phyloP scores from a whole-genome alignment of 805 yeast species.

The Barnettozyma salicaria region DNA sequence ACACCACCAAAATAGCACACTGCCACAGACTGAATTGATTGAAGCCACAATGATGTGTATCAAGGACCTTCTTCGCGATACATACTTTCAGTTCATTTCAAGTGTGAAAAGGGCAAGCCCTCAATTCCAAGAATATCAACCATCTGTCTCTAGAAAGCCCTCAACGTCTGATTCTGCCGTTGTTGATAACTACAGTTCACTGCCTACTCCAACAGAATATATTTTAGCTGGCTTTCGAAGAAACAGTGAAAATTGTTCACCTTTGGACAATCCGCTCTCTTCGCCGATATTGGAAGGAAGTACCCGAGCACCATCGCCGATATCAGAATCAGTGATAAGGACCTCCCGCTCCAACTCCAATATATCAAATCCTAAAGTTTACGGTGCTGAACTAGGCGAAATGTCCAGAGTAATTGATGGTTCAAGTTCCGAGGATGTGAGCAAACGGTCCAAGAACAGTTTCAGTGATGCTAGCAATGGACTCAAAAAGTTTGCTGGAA shows the following conservation, averaged over 20 bases:
- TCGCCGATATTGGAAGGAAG: no score
- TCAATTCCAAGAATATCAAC: slow-evolving; percentile 11
- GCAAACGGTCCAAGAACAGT: slow-evolving; percentile 9
- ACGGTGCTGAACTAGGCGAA: neutral
- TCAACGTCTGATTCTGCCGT: slow-evolving; percentile 6
- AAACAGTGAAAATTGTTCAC: slow-evolving; percentile 18
- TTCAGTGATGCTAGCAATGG: slow-evolving; percentile 18
- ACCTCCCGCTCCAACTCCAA: slow-evolving; percentile 1
- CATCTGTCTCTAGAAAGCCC: neutral
- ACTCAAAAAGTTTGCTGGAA: slow-evolving; percentile 24
- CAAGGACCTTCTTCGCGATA: slow-evolving; percentile 22
- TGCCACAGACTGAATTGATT: slow-evolving; percentile 18
- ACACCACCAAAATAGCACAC: slow-evolving; percentile 7
- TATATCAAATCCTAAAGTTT: neutral
- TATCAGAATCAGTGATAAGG: slow-evolving; percentile 7
- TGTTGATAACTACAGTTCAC: slow-evolving; percentile 14
- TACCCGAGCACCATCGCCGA: slow-evolving; percentile 16
- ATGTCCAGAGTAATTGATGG: neutral
- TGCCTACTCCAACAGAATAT: slow-evolving; percentile 17
- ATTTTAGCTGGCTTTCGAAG: slow-evolving; percentile 7
- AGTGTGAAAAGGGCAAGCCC: slow-evolving; percentile 11
- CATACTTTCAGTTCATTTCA: slow-evolving; percentile 22
- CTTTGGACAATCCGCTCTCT: slow-evolving; percentile 13
- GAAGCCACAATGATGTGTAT: slow-evolving; percentile 18
- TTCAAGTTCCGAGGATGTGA: slow-evolving; percentile 13